Evolutionary conservation across 108 stramenopile genomes (phyloP).

Genomic region (Pseudonitzschia pungens): DNA sequence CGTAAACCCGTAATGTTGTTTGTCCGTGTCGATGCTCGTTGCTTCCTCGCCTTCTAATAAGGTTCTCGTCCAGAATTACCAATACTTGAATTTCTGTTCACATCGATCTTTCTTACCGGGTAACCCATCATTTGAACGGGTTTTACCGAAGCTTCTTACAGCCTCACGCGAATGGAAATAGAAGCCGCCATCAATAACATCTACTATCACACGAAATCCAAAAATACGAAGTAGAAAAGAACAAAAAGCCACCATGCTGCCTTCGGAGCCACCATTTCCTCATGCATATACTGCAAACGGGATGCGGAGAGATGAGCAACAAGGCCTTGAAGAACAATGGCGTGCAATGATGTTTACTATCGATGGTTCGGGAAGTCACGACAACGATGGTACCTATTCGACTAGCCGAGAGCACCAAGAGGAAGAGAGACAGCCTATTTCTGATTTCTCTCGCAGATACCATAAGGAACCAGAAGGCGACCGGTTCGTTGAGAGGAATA

Average conservation of each 20-base stretch:
- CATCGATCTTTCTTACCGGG: too few species aligned
- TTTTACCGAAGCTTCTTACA: too few species aligned
- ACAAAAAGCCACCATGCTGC: neutral
- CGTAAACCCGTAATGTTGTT: too few species aligned
- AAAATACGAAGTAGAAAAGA: neutral
- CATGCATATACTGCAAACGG: neutral
- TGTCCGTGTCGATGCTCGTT: too few species aligned
- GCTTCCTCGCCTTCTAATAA: too few species aligned
- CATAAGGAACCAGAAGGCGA: neutral
- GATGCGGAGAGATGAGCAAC: neutral
- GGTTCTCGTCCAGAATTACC: too few species aligned
- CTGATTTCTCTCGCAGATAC: neutral
- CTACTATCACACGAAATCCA: neutral
- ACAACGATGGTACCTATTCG: neutral
- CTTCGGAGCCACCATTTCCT: neutral
- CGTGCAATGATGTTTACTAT: neutral
- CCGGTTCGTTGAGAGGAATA: neutral
- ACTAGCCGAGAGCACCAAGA: too few species aligned
- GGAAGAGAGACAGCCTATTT: neutral
- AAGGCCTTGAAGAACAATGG: conserved; percentile 13
- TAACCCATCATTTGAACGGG: too few species aligned
- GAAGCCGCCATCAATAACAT: neutral
- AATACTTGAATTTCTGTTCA: too few species aligned
- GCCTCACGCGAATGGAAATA: too few species aligned
- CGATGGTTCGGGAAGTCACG: neutral